Evolutionary conservation across 2,329 filamentous ascomycete species (phyloP), one percentile per base, ranked within the genome.

Genomic region (Penicillium sp.): DNA sequence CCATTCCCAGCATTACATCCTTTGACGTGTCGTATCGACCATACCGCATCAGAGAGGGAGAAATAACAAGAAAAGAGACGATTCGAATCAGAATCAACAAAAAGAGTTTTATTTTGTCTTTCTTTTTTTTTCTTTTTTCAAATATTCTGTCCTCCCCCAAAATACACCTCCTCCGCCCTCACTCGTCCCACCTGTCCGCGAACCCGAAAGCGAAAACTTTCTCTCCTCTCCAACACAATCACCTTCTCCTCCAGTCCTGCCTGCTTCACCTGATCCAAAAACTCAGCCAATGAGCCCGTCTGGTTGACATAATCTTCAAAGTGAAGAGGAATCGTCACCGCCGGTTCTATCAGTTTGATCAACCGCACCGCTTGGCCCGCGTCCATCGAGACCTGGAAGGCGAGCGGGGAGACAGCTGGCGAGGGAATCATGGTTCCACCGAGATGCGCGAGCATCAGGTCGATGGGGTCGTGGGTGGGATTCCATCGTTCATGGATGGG

Each of bases 371-470:
- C 82, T 63, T 84, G 79, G 58, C 76, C 72, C 24, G 77, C 82
- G 62, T 85, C 82, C 82, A 86, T 86, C 0, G 82, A 85, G 2
- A 85, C 79, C 82, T 85, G 85, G 5, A 85, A 76, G 76, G 85
- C 84, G 25, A 85, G 49, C 50, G 85, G 64, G 39, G 80, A 80
- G 62, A 81, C 57, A 4, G 73, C 71, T 0, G 81, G 79, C 1
- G 76, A 73, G 0, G 82, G 83, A 28, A 86, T 79, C 4, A 80
- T 85, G 0, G 82, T 85, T 2, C 82, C 82, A 18, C 82, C 82
- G 0, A 86, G 66, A 52, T 86, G 83, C 1, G 82, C 72, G 9
- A 86, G 72, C 82, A 86, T 85, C 45, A 85, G 65, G 57, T 86
- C 81, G 47, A 86, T 79, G 32, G 73, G 73, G 42, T 78, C 68